These are phyloP conservation scores for Podila verticillata DNA, from an alignment of 192 early-diverging fungal genomes.

Conservation along the genomic window DNA sequence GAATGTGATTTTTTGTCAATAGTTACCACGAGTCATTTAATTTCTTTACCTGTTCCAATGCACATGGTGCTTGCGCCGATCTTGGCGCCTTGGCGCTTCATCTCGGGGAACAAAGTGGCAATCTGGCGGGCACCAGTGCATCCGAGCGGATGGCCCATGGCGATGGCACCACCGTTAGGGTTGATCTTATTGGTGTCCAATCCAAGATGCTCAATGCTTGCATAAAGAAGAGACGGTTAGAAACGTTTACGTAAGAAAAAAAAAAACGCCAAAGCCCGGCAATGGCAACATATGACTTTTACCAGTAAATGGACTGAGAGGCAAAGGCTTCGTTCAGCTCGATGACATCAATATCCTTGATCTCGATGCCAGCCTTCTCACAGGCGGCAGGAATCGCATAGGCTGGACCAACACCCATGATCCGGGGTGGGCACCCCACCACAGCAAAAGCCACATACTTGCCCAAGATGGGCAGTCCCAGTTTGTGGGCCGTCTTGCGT, in stretches of 20 bases:
- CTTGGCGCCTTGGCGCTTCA: slow-evolving; percentile 55
- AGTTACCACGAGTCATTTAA: no score
- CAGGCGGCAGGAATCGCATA: slow-evolving; percentile 90
- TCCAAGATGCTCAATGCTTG: slow-evolving; percentile 83
- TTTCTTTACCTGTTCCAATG: slow-evolving; percentile 33
- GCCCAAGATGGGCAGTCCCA: slow-evolving; percentile 84
- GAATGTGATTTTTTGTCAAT: no score
- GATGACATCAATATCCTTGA: slow-evolving; percentile 85
- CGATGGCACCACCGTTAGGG: slow-evolving; percentile 68
- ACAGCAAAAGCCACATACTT: slow-evolving; percentile 87
- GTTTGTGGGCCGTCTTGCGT: slow-evolving; percentile 86
- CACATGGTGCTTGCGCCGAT: slow-evolving; percentile 54
- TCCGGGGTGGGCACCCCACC: slow-evolving; percentile 89
- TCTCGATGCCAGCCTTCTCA: slow-evolving; percentile 77
- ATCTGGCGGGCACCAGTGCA: slow-evolving; percentile 96
- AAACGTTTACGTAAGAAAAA: no score
- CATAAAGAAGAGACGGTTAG: no score
- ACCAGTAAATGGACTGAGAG: slow-evolving; percentile 91
- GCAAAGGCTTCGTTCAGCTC: slow-evolving; percentile 99
- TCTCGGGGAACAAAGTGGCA: slow-evolving; percentile 90
- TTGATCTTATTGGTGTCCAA: slow-evolving; percentile 92
- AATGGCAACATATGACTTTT: no score
- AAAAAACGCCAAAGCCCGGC: no score
- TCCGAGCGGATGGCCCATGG: slow-evolving; percentile 66
- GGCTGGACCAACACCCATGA: slow-evolving; percentile 99